These are phyloP conservation scores for Allium fistulosum DNA, from an alignment of 106 monocot species.

Conservation along the genomic window DNA sequence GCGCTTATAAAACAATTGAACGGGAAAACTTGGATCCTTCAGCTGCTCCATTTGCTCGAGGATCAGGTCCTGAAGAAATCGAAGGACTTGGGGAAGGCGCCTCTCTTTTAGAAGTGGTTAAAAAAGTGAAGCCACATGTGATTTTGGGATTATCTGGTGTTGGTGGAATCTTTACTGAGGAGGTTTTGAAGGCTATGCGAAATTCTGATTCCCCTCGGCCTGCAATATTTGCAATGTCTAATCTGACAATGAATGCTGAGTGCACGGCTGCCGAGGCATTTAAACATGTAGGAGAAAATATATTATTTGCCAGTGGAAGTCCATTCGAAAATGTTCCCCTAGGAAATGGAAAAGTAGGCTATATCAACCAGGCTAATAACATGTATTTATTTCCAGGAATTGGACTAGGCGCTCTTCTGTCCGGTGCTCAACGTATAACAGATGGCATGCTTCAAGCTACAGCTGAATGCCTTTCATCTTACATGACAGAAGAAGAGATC, in stretches of 20 bases:
- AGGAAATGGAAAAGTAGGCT: conserved; percentile 77
- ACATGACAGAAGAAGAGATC: conserved; percentile 90
- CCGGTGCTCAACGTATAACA: conserved; percentile 78
- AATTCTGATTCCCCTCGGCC: conserved; percentile 79
- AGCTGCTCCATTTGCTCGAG: conserved; percentile 83
- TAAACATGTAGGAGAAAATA: conserved; percentile 84
- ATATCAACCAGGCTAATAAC: conserved; percentile 97
- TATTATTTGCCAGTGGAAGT: conserved; percentile 96
- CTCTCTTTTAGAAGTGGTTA: conserved; percentile 89
- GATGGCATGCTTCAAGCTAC: conserved; percentile 99
- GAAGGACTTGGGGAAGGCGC: conserved; percentile 85
- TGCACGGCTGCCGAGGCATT: conserved; percentile 91
- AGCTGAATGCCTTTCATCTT: conserved; percentile 82
- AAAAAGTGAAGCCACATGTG: conserved; percentile 90
- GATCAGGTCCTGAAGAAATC: conserved; percentile 46
- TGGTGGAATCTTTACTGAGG: conserved; percentile 79
- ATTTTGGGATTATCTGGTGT: conserved; percentile 96
- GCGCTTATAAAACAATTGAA: conserved; percentile 79
- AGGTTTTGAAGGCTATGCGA: conserved; percentile 91
- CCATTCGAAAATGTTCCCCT: conserved; percentile 83
- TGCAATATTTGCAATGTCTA: conserved; percentile 99
- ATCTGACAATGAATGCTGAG: conserved; percentile 93
- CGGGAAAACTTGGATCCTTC: conserved; percentile 71
- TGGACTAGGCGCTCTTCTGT: conserved; percentile 95
- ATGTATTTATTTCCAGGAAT: conserved; percentile 99